phyloP scores from a whole-genome alignment of 2,329 filamentous ascomycete genomes.

The Metarhizium sp. region DNA sequence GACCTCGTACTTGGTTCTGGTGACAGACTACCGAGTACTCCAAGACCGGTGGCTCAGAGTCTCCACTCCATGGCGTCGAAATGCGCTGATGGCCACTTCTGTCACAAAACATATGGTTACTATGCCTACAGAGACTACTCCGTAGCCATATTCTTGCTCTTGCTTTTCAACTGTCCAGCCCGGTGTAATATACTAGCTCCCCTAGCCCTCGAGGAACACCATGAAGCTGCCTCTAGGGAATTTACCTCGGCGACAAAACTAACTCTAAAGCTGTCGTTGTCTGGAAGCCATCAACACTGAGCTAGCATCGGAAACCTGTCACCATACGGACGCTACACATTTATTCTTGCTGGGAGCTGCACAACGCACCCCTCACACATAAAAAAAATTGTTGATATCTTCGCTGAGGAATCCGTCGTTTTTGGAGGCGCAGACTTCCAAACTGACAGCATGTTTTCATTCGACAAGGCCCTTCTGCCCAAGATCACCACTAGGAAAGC shows the following conservation, averaged over 20 bases:
- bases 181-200: neutral
- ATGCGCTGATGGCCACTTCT: neutral
- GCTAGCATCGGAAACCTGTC: neutral
- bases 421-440: neutral
- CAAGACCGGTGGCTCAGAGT: neutral
- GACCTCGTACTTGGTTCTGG: neutral
- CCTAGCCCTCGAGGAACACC: neutral
- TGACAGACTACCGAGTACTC: neutral
- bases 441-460: conserved; percentile 38
- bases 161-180: neutral
- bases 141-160: neutral
- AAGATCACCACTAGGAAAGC: conserved; percentile 54
- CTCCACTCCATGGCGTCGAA: neutral
- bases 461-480: conserved; percentile 46
- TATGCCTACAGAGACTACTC: neutral
- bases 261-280: neutral
- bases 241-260: neutral
- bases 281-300: neutral
- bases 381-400: neutral
- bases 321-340: neutral
- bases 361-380: neutral
- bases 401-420: neutral
- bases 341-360: neutral
- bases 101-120: neutral
- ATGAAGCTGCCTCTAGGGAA: neutral